Base-by-base conservation (phyloP, 2,329 filamentous ascomycete species). In the Cercospora sp. region DNA sequence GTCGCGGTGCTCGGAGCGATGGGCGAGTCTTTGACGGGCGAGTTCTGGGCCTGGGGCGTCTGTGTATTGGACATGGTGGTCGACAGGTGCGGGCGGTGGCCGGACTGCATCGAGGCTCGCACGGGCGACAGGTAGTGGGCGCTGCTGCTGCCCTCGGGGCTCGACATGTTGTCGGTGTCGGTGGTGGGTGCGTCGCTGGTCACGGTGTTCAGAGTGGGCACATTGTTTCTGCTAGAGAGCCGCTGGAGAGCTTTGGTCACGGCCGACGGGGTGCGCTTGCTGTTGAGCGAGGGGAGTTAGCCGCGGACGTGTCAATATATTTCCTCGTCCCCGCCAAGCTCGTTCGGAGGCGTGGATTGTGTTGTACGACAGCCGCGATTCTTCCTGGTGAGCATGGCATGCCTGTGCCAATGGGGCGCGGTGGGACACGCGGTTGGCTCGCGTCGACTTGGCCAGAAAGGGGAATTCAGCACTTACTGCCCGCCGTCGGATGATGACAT, bases 221-320 rank as follows among this genome's bases (percentile, higher is more conserved):
- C 81, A 59, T 82, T 81, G 61, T 80, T 30, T 69, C 82, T 84
- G 70, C 81, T 82, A 68, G 82, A 84, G 66, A 85, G 84, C 67
- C 85, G 84, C 72, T 85, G 80, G 24, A 88, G 77, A 37, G 85
- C 84, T 69, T 86, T 82, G 58, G 86, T 84, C 68, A 87, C 79
- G 59, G 82, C 79, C 70, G 84, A 85, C 74, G 84, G 86, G 76
- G 78, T 79, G 66, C 82, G 80, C 75, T 82, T 83, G 77, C 67
- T 82, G 81, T 43, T 24, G 55, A 34, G 37, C 16, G 30, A 65
- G 12, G 34, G 28, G 57, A 51, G 18, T 51, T 24, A 51, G 45
- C 45, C 21, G 21, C 45, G 45, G 10, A 26, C 18, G 18, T 13
- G 21, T 51, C 45, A 13, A 51, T 51, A 26, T 26, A 51, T 51